phyloP scores from a whole-genome alignment of 768 basidiomycete genomes.

The Boletus edulis region DNA sequence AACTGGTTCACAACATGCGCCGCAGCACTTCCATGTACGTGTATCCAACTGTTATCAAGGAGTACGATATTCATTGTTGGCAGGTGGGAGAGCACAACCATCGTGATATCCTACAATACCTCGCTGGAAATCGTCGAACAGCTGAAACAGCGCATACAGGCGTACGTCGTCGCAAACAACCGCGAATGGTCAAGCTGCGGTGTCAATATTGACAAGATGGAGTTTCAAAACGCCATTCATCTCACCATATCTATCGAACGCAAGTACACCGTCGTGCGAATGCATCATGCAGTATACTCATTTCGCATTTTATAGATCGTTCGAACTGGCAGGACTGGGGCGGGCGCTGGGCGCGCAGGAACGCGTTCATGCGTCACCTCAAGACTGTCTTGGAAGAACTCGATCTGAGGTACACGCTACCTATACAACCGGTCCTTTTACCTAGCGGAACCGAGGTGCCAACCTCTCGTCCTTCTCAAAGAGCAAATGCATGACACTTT shows the following conservation, averaged over 20 bases:
- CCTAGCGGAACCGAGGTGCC: conserved; percentile 25
- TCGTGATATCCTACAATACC: conserved; percentile 67
- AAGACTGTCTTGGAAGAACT: conserved; percentile 72
- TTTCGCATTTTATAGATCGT: conserved; percentile 45
- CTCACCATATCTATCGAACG: conserved; percentile 72
- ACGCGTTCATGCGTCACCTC: conserved; percentile 70
- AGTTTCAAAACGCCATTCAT: conserved; percentile 68
- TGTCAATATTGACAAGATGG: conserved; percentile 78
- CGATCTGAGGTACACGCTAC: conserved; percentile 66
- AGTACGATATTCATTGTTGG: conserved; percentile 4
- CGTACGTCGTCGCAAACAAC: conserved; percentile 59
- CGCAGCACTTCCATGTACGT: conserved; percentile 72
- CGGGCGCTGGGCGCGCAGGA: conserved; percentile 73
- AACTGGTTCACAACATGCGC: conserved; percentile 76
- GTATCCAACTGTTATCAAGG: not conserved
- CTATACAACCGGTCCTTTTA: conserved; percentile 68
- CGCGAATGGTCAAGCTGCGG: conserved; percentile 69
- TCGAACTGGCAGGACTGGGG: conserved; percentile 90
- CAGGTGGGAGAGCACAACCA: conserved; percentile 66
- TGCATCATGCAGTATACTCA: not conserved
- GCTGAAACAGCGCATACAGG: conserved; percentile 53
- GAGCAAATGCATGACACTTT: not conserved
- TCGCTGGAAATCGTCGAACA: conserved; percentile 69
- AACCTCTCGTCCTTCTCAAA: not conserved
- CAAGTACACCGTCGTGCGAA: conserved; percentile 32